Evolutionary conservation across 257 asterid species (phyloP).

Genomic region (Misopates orontium): DNA sequence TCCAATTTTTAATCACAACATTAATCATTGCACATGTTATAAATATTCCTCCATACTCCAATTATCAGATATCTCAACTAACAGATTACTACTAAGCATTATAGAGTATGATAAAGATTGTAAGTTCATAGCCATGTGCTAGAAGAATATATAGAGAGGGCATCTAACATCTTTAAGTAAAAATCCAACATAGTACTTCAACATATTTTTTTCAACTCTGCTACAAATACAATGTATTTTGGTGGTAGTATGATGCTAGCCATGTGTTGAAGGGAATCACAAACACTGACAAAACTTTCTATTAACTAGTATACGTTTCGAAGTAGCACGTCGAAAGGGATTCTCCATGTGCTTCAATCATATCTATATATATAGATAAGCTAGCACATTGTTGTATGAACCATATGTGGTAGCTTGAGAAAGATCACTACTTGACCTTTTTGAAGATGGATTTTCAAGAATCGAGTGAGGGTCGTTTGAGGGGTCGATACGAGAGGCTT

Average conservation of each 20-base stretch:
- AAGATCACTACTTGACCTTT: background rate
- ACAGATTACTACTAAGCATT: background rate
- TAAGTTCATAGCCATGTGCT: conserved; percentile 36
- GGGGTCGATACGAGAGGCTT: conserved; percentile 51
- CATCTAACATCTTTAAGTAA: conserved; percentile 10
- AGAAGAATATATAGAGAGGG: background rate
- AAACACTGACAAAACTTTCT: conserved; percentile 32
- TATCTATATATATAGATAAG: conserved; percentile 22
- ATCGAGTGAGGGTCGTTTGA: conserved; percentile 16
- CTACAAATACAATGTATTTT: conserved; percentile 28
- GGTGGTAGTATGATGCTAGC: conserved; percentile 45
- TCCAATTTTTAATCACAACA: conserved; percentile 25
- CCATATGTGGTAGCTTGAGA: no score
- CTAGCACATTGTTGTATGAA: background rate
- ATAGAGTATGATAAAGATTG: background rate
- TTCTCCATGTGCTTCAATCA: conserved; percentile 45
- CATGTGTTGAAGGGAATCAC: conserved; percentile 49
- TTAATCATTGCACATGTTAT: conserved; percentile 46
- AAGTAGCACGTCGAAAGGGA: conserved; percentile 25
- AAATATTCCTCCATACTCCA: conserved; percentile 22
- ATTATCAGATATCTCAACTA: conserved; percentile 17
- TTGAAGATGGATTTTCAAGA: conserved; percentile 28
- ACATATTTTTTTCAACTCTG: conserved; percentile 13
- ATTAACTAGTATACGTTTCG: conserved; percentile 27
- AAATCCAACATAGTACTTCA: conserved; percentile 20